Evolutionary conservation across 192 early-diverging fungal genomes (phyloP).

Genomic region (Umbelopsis sp.): DNA sequence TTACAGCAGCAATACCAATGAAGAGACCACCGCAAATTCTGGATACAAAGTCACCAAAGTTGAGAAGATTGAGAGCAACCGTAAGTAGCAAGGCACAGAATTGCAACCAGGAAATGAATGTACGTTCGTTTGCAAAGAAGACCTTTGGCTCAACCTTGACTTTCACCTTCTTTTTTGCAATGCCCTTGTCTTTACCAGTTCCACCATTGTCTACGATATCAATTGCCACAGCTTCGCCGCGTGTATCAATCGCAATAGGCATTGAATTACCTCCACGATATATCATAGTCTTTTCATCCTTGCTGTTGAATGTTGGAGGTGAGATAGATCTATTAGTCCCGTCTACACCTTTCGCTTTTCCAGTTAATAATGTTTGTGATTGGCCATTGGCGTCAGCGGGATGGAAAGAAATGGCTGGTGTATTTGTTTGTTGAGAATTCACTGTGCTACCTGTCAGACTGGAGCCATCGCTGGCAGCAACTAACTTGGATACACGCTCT

Average conservation of each 20-base stretch:
- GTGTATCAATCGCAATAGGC: not conserved
- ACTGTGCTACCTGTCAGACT: not conserved
- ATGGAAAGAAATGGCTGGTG: not conserved
- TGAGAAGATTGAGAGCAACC: slow-evolving; percentile 67
- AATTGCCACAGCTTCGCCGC: not conserved
- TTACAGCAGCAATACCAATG: slow-evolving; percentile 26
- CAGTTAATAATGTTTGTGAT: not conserved
- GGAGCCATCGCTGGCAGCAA: not conserved
- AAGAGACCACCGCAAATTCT: slow-evolving; percentile 30
- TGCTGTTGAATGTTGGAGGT: not conserved
- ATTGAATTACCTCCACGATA: not conserved
- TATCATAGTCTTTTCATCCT: not conserved
- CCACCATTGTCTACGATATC: not conserved
- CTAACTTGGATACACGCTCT: not conserved
- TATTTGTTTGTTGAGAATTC: not conserved
- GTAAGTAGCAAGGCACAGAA: slow-evolving; percentile 66
- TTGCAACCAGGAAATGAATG: slow-evolving; percentile 81
- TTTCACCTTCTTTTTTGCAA: slow-evolving; percentile 28
- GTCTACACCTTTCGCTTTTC: not conserved
- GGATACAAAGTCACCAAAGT: slow-evolving; percentile 53
- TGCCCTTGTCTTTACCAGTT: not conserved
- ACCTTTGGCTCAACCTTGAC: slow-evolving; percentile 61
- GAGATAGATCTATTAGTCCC: not conserved
- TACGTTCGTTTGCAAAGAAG: slow-evolving; percentile 91
- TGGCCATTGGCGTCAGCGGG: not conserved